phyloP scores from a whole-genome alignment of 257 asterid genomes.

The Capsicum chinense region DNA sequence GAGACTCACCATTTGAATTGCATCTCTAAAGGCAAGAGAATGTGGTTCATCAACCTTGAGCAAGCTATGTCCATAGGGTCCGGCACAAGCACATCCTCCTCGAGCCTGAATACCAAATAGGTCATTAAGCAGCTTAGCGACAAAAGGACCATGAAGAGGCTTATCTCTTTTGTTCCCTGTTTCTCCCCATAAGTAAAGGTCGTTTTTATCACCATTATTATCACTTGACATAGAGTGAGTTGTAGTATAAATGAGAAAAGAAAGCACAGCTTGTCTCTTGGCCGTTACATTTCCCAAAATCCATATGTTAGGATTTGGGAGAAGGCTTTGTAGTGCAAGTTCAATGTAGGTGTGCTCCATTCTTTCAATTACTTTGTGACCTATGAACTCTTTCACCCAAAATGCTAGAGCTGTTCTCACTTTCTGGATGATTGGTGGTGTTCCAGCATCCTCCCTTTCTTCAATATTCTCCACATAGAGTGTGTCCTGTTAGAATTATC shows the following conservation, averaged over 20 bases:
- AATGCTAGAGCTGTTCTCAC: constrained; percentile 57
- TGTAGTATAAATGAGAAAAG: constrained; percentile 36
- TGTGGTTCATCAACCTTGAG: constrained; percentile 43
- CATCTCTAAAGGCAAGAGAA: constrained; percentile 42
- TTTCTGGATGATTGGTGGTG: constrained; percentile 57
- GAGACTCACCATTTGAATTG: neutral
- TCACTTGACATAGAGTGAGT: neutral
- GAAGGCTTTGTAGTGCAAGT: constrained; percentile 44
- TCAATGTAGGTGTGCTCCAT: constrained; percentile 39
- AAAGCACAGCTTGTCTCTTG: constrained; percentile 55
- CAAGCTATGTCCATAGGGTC: constrained; percentile 57
- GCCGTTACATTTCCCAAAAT: constrained; percentile 50
- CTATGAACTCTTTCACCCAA: constrained; percentile 56
- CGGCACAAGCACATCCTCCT: constrained; percentile 66
- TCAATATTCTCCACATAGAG: constrained; percentile 48
- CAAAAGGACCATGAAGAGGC: constrained; percentile 58
- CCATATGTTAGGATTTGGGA: constrained; percentile 38
- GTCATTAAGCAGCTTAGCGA: constrained; percentile 59
- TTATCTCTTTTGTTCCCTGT: constrained; percentile 30
- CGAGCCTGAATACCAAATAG: constrained; percentile 67
- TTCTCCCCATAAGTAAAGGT: neutral
- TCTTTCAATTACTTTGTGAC: constrained; percentile 39
- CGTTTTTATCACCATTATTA: neutral
- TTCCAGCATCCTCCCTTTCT: constrained; percentile 69
- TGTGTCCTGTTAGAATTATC: too few relatives aligned